Evolutionary conservation across 2,329 filamentous ascomycete genomes (phyloP).

Genomic region (Malbranchea zuffiana): DNA sequence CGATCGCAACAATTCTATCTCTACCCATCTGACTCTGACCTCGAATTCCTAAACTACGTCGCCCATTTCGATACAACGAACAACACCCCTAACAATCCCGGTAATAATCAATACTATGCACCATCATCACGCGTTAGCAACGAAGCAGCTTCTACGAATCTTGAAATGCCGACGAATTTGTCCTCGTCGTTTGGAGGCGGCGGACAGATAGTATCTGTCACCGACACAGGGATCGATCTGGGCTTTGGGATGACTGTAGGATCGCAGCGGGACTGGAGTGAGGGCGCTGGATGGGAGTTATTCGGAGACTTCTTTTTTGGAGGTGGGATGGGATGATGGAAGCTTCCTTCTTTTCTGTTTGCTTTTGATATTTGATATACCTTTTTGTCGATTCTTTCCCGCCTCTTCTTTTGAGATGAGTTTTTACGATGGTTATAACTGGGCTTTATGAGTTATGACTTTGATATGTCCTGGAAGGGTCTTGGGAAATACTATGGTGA

Average conservation of each 20-base stretch:
- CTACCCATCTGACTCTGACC: no score
- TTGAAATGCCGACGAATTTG: conserved; percentile 1
- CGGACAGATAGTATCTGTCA: not conserved
- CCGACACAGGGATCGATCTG: conserved; percentile 35
- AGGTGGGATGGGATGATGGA: conserved; percentile 19
- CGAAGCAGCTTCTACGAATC: not conserved
- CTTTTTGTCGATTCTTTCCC: not conserved
- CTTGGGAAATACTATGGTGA: no score
- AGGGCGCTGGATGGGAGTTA: conserved; percentile 39
- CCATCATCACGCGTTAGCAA: not conserved
- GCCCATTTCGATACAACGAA: no score
- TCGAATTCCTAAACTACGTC: no score
- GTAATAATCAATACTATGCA: not conserved
- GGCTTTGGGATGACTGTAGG: conserved; percentile 37
- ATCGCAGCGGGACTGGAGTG: conserved; percentile 40
- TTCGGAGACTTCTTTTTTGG: conserved; percentile 49
- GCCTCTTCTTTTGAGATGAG: not conserved
- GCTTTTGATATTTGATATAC: not conserved
- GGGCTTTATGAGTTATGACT: no score
- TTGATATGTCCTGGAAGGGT: no score
- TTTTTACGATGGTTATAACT: no score
- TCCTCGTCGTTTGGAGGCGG: conserved; percentile 1
- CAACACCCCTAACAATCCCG: no score
- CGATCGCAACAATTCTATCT: no score
- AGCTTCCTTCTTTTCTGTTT: no score